These are phyloP conservation scores for Sophora flavescens DNA, from an alignment of 306 rosid genomes.

Conservation along the genomic window DNA sequence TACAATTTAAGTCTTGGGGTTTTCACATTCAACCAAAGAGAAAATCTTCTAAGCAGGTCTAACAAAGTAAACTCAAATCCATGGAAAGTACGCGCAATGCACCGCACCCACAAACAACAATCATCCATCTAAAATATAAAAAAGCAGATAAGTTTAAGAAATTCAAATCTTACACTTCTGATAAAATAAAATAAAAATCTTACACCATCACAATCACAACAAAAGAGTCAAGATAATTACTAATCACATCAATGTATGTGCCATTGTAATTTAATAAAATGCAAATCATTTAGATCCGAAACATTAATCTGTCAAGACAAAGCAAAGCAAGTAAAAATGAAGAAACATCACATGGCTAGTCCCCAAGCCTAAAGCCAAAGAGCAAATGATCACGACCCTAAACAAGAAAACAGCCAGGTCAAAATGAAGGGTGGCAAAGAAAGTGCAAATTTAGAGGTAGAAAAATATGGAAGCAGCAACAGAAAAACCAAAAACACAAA, in stretches of 20 bases:
- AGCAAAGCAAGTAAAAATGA: slow-evolving; percentile 46
- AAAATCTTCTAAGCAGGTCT: slow-evolving; percentile 37
- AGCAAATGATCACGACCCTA: slow-evolving; percentile 79
- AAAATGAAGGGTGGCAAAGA: slow-evolving; percentile 45
- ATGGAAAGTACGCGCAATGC: slow-evolving; percentile 61
- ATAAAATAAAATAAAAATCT: no score
- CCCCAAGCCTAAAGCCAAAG: slow-evolving; percentile 68
- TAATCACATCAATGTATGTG: neutral
- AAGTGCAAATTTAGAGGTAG: slow-evolving; percentile 11
- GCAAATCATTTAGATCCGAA: slow-evolving; percentile 36
- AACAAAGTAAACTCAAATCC: slow-evolving; percentile 66
- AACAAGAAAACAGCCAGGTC: slow-evolving; percentile 70
- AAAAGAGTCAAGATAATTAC: slow-evolving; percentile 10
- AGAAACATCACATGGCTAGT: slow-evolving; percentile 55
- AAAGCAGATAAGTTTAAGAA: slow-evolving; percentile 47
- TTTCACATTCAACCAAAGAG: no score
- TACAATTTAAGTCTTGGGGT: slow-evolving; percentile 8
- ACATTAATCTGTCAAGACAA: slow-evolving; percentile 41
- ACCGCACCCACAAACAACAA: slow-evolving; percentile 68
- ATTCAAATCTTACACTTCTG: slow-evolving; percentile 28
- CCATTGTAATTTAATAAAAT: neutral
- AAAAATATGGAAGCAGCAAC: slow-evolving; percentile 4
- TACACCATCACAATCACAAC: slow-evolving; percentile 33
- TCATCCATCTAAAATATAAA: slow-evolving; percentile 91
- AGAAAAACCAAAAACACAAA: neutral